phyloP scores from a whole-genome alignment of 257 asterid species.

The Nicotiana noctiflora region DNA sequence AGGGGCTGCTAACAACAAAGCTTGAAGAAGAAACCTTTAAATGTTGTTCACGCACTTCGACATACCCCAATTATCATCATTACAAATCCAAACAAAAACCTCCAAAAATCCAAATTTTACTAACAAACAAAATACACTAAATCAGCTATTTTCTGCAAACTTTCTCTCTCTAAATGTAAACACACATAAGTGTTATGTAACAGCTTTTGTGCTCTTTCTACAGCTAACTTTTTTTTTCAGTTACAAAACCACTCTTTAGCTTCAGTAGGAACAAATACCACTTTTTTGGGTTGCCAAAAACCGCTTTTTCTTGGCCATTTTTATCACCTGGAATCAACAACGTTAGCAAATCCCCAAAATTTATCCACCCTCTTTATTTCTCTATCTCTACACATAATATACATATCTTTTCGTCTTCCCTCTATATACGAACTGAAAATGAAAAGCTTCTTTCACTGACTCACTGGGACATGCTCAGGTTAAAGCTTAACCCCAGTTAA shows the following conservation, averaged over 20 bases:
- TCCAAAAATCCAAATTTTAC: constrained; percentile 25
- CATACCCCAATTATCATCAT: constrained; percentile 36
- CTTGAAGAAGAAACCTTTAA: constrained; percentile 21
- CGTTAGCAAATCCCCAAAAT: constrained; percentile 31
- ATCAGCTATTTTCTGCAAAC: constrained; percentile 26
- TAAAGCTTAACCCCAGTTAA: constrained; percentile 9
- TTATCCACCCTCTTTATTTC: neutral
- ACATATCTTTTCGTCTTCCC: constrained; percentile 3
- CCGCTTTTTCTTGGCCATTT: constrained; percentile 4
- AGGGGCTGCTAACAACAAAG: constrained; percentile 7
- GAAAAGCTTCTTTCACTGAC: constrained; percentile 6
- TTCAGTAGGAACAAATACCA: constrained; percentile 36
- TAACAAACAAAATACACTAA: constrained; percentile 24
- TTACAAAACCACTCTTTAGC: constrained; percentile 53
- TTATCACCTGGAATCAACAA: constrained; percentile 27
- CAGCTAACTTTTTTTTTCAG: constrained; percentile 61
- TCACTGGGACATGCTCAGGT: neutral
- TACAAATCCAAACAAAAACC: constrained; percentile 30
- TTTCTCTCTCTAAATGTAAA: constrained; percentile 9
- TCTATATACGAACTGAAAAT: constrained; percentile 2
- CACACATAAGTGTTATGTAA: constrained; percentile 24
- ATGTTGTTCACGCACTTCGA: constrained; percentile 29
- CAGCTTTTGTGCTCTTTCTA: constrained; percentile 24
- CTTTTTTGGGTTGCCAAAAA: constrained; percentile 14
- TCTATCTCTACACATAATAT: neutral